phyloP scores from a whole-genome alignment of 2,329 filamentous ascomycete species.

The Mariannaea elegans region DNA sequence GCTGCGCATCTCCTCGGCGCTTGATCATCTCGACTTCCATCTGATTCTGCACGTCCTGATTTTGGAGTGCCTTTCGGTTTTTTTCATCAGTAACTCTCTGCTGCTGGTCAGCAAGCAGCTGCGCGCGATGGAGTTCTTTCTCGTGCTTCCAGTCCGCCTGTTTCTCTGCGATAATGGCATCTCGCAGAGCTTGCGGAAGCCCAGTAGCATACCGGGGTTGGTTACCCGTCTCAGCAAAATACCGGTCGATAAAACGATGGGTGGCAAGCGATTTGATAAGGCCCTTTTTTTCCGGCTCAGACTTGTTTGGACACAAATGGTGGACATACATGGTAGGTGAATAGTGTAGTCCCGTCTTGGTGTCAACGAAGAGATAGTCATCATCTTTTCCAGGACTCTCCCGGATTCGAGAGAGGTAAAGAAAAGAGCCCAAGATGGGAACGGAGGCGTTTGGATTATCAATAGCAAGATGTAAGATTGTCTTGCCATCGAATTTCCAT shows the following conservation, averaged over 20 bases:
- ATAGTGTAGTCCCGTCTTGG: neutral
- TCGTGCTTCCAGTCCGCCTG: neutral
- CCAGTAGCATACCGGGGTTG: neutral
- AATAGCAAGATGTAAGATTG: neutral
- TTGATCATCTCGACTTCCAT: neutral
- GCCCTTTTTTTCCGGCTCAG: neutral
- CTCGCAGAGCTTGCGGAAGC: neutral
- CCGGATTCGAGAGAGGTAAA: neutral
- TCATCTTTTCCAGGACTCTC: neutral
- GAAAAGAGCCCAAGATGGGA: neutral
- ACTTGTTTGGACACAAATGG: neutral
- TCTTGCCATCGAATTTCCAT: slow-evolving; percentile 1
- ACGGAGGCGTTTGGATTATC: neutral
- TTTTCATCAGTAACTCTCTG: neutral
- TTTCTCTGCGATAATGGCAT: neutral
- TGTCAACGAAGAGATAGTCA: neutral
- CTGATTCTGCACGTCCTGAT: neutral
- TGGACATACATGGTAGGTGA: neutral
- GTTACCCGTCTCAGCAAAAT: neutral
- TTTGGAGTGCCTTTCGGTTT: neutral
- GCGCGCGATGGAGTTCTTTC: neutral
- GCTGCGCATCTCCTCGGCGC: neutral
- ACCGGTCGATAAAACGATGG: neutral
- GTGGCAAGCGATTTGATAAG: neutral
- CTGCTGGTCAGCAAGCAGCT: neutral